Percentiles rank a stretch among this genome's conserved stretches.
These are phyloP conservation scores for Porodaedalea pini DNA, from an alignment of 1,284 basidiomycete species.

Conservation along the genomic window DNA sequence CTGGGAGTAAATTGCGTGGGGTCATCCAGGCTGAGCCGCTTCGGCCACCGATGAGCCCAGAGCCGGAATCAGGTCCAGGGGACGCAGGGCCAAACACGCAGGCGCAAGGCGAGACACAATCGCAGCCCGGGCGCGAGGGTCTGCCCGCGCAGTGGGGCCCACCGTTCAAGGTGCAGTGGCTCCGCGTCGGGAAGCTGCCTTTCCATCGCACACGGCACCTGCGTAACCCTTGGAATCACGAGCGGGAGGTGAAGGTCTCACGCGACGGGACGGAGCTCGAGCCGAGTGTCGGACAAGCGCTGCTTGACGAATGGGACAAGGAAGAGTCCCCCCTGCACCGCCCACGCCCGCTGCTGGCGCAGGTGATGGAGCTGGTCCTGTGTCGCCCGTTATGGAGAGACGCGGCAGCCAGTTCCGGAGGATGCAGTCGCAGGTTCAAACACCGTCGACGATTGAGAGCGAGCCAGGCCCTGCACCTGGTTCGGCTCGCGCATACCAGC, in stretches of 20 bases:
- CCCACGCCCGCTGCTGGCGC: background rate
- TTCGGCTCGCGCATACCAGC: background rate
- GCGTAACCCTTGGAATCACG: slow-evolving; percentile 92
- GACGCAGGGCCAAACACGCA: background rate
- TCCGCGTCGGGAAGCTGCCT: slow-evolving; percentile 70
- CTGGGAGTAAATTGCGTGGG: background rate
- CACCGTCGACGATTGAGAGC: background rate
- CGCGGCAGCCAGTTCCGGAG: background rate
- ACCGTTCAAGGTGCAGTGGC: slow-evolving; percentile 84
- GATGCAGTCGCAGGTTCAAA: background rate
- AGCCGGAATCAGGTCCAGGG: background rate
- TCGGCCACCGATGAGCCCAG: too few species aligned
- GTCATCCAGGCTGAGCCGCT: background rate
- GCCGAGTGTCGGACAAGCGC: slow-evolving; percentile 67
- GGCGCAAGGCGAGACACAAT: too few species aligned
- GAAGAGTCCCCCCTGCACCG: slow-evolving; percentile 11
- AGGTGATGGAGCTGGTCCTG: background rate
- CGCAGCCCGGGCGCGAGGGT: slow-evolving; percentile 8
- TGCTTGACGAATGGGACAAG: slow-evolving; percentile 75
- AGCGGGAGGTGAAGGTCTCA: slow-evolving; percentile 87
- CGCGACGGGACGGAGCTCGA: slow-evolving; percentile 92
- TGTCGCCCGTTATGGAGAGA: background rate
- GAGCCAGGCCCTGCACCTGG: background rate
- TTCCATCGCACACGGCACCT: slow-evolving; percentile 78
- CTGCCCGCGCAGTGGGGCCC: slow-evolving; percentile 51